A percentile compares a stretch with the other conserved stretches of the same genome.
Evolutionary conservation across 495 filamentous ascomycete species (phyloP).

Genomic region (Lophiotrema nucula): DNA sequence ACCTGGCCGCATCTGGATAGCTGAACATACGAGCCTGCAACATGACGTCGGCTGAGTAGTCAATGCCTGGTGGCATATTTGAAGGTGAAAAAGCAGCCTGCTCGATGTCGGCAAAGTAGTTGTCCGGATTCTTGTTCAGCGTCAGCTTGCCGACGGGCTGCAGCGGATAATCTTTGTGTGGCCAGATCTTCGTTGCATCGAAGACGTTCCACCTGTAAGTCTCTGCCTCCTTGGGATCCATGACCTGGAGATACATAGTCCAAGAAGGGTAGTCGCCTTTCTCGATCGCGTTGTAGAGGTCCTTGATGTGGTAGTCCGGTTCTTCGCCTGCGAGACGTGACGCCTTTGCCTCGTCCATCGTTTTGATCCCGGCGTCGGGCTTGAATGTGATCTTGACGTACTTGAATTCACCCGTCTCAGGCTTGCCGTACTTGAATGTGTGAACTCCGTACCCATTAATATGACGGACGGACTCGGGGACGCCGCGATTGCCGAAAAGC

Average conservation of each 20-base stretch:
- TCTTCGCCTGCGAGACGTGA: slow-evolving; percentile 33
- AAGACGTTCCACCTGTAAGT: slow-evolving; percentile 42
- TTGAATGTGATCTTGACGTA: slow-evolving; percentile 32
- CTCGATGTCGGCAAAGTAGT: slow-evolving; percentile 53
- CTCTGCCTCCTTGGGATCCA: slow-evolving; percentile 41
- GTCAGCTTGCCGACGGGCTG: slow-evolving; percentile 46
- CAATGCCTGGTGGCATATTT: slow-evolving; percentile 51
- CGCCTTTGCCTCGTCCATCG: slow-evolving; percentile 8
- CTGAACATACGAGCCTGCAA: slow-evolving; percentile 31
- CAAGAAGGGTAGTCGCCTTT: slow-evolving; percentile 44
- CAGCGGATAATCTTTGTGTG: slow-evolving; percentile 45
- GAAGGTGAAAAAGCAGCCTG: slow-evolving; percentile 53
- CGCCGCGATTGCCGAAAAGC: slow-evolving; percentile 30
- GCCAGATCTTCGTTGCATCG: slow-evolving; percentile 48
- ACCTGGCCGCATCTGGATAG: slow-evolving; percentile 31
- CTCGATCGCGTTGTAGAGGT: slow-evolving; percentile 44
- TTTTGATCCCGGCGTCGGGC: slow-evolving; percentile 24
- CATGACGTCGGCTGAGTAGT: slow-evolving; percentile 44
- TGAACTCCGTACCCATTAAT: slow-evolving; percentile 27
- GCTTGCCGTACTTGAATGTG: slow-evolving; percentile 26
- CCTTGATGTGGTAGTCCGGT: slow-evolving; percentile 43
- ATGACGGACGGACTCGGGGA: slow-evolving; percentile 23
- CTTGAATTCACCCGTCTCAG: slow-evolving; percentile 26
- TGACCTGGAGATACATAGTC: slow-evolving; percentile 51
- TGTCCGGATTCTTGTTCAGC: slow-evolving; percentile 44